phyloP scores from a whole-genome alignment of 2,329 filamentous ascomycete species.

The Scytalidium lignicola region DNA sequence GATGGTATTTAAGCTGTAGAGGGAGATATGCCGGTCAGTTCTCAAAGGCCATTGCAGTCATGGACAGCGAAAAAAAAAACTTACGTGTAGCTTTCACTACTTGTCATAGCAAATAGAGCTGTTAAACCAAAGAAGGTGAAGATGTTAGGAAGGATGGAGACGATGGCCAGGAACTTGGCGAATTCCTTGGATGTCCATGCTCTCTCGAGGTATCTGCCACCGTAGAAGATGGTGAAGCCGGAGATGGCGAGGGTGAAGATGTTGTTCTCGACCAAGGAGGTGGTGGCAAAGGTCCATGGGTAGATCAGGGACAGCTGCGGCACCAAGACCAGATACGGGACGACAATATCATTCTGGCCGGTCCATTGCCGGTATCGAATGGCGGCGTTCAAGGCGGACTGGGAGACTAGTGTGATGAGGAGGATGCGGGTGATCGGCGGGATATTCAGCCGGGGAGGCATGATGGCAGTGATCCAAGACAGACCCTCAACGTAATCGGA shows the following conservation, averaged over 20 bases:
- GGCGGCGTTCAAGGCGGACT: conserved; percentile 78
- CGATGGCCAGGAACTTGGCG: conserved; percentile 79
- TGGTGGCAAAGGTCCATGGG: conserved; percentile 86
- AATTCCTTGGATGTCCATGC: conserved; percentile 93
- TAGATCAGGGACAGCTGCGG: conserved; percentile 80
- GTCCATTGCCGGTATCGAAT: conserved; percentile 69
- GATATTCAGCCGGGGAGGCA: conserved; percentile 84
- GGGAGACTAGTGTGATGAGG: conserved; percentile 66
- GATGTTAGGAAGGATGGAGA: conserved; percentile 74
- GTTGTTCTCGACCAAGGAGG: conserved; percentile 88
- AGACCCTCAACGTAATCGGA: not conserved
- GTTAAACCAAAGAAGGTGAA: conserved; percentile 69
- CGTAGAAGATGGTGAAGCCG: conserved; percentile 77
- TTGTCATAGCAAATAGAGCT: conserved; percentile 65
- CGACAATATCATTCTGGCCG: conserved; percentile 58
- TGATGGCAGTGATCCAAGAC: conserved; percentile 31
- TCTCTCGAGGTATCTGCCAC: conserved; percentile 89
- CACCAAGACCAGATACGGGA: conserved; percentile 83
- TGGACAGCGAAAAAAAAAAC: conserved; percentile 28
- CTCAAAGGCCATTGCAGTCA: conserved; percentile 26
- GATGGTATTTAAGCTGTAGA: conserved; percentile 66
- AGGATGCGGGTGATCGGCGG: conserved; percentile 84
- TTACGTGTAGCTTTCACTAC: conserved; percentile 64
- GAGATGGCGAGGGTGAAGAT: conserved; percentile 79
- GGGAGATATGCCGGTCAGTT: conserved; percentile 6